Evolutionary conservation across 1,284 basidiomycete species (phyloP), one percentile per base, ranked within the genome.

Genomic region (Heterobasidion occidentale): DNA sequence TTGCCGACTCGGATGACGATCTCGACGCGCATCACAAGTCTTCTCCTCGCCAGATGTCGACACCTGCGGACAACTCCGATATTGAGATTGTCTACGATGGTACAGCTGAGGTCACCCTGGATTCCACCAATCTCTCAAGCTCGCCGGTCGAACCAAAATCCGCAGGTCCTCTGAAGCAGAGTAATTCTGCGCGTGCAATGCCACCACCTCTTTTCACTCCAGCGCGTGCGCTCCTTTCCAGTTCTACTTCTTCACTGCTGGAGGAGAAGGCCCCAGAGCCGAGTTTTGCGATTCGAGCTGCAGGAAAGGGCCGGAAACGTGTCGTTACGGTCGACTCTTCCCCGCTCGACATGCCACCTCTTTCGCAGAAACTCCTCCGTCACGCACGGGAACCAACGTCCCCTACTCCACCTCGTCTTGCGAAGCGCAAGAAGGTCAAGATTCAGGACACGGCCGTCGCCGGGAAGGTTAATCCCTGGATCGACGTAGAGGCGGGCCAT

Each of bases 401-500:
- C 33, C 62, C 63, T 27, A 69, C 36, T 68, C 44, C 58, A 61
- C 34, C 7, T 58, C 62, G n/a, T 46, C 53, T 7, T 42, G 5
- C 68, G n/a, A 74, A 70, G 63, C 73, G 68, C 56, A 65, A 62
- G 55, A 71, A 71, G 58, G 64, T 66, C 46, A 69, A 65, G 54
- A 68, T 73, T 53, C 62, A 64, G 42, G 69, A 72, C 60, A 56
- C 64, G 2, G 63, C 64, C 14, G 68, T 64, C 14, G 65, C 61
- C 46, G 71, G 69, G 60, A 73, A 74, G 53, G 66, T 70, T 61
- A 82, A 83, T 63, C 74, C 73, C 9, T 79, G 78, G 70, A 76
- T 84, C 57, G 85, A 87, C 62, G 74, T 79, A 53, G 87, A 84
- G 70, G 89, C 91, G 1, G 73, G 72, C 33, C 89, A 92, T 64